Evolutionary conservation across 345 rosid genomes (phyloP).

Genomic region (Anacardium occidentale): DNA sequence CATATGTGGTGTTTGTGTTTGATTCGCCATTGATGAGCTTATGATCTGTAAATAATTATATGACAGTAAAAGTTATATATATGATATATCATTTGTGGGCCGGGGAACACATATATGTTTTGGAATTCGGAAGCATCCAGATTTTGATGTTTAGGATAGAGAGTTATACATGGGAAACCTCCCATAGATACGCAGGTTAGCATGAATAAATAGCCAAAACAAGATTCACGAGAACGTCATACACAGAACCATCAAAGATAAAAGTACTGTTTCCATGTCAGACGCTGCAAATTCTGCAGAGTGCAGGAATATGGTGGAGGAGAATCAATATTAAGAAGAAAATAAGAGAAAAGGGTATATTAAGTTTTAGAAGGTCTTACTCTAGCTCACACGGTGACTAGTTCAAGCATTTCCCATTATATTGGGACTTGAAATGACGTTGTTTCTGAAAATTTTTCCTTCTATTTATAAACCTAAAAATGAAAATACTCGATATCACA

Average conservation of each 20-base stretch:
- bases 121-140: conserved; percentile 21
- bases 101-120: conserved; percentile 13
- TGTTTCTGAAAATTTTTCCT: conserved; percentile 14
- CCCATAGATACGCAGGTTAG: conserved; percentile 30
- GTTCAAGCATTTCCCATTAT: conserved; percentile 27
- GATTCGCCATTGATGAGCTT: not conserved
- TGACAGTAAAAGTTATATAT: not conserved
- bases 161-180: conserved; percentile 11
- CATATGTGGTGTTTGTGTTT: not conserved
- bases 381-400: not conserved
- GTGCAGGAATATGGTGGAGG: conserved; percentile 12
- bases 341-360: conserved; percentile 7
- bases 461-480: not conserved
- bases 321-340: not conserved
- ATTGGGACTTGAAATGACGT: conserved; percentile 38
- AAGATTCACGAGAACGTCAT: conserved; percentile 55
- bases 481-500: conserved; percentile 20
- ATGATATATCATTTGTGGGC: not conserved
- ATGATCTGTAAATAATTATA: conserved; percentile 12
- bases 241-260: conserved; percentile 21
- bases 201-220: conserved; percentile 32
- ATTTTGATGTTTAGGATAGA: not conserved
- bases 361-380: conserved; percentile 27
- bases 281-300: conserved; percentile 44
- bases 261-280: conserved; percentile 48